phyloP scores from a whole-genome alignment of 2,329 filamentous ascomycete species.

The Alternaria consortialis region DNA sequence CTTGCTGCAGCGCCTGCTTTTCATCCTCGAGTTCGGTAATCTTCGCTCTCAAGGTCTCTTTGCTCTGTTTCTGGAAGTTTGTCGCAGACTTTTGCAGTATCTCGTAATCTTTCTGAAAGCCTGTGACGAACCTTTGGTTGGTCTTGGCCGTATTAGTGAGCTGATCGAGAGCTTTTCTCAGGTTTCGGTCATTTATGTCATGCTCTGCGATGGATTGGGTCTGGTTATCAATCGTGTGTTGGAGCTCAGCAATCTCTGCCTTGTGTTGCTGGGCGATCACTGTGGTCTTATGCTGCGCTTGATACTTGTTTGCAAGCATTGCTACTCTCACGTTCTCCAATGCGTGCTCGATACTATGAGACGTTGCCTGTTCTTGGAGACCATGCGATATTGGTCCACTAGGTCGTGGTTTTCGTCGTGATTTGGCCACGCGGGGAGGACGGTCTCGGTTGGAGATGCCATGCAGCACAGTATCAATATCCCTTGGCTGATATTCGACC shows the following conservation, averaged over 20 bases:
- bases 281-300: conserved; percentile 14
- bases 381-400: neutral
- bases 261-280: conserved; percentile 9
- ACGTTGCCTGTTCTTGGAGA: neutral
- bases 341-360: conserved; percentile 11
- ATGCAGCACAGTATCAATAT: conserved; percentile 1
- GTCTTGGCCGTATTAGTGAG: conserved; percentile 28
- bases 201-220: conserved; percentile 17
- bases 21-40: conserved; percentile 34
- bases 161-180: conserved; percentile 7
- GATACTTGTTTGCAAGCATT: conserved; percentile 21
- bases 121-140: conserved; percentile 37
- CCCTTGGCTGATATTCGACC: neutral
- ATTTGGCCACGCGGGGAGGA: conserved; percentile 19
- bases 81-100: conserved; percentile 25
- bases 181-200: conserved; percentile 11
- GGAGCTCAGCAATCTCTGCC: conserved; percentile 19
- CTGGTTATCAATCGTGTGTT: conserved; percentile 16
- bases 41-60: conserved; percentile 22
- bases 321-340: conserved; percentile 19
- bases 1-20: conserved; percentile 23
- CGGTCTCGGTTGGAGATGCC: neutral
- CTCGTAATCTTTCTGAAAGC: conserved; percentile 41
- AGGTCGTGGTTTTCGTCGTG: conserved; percentile 13
- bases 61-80: conserved; percentile 23